Percentiles rank a stretch among this genome's conserved stretches.
phyloP scores from a whole-genome alignment of 768 basidiomycete species.

The Leccinum longicurvipes region DNA sequence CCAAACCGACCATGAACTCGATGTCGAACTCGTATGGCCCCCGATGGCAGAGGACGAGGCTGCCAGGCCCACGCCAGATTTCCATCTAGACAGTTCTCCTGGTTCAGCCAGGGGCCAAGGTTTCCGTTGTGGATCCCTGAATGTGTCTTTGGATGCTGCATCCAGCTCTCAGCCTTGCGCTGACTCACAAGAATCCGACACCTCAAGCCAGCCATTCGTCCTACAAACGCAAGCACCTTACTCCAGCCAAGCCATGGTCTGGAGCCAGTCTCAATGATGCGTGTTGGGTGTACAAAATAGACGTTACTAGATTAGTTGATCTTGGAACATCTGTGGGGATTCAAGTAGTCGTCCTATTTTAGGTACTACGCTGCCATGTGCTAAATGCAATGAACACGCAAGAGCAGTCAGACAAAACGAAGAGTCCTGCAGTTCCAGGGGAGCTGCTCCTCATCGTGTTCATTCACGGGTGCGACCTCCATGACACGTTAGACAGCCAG shows the following conservation, averaged over 20 bases:
- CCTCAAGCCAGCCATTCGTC: constrained; percentile 30
- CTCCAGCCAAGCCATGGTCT: constrained; percentile 37
- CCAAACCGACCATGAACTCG: constrained; percentile 5
- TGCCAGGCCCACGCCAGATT: neutral
- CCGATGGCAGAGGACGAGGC: constrained; percentile 15
- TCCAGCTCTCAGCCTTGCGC: neutral
- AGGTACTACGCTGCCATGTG: neutral
- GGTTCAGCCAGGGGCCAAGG: constrained; percentile 9
- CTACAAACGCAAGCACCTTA: constrained; percentile 57
- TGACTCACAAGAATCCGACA: constrained; percentile 15
- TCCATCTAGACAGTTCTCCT: neutral
- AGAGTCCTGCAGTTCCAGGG: constrained; percentile 12
- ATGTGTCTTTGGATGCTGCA: constrained; percentile 13
- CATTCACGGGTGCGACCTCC: constrained; percentile 64
- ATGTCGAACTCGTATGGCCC: constrained; percentile 28
- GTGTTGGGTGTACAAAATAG: neutral
- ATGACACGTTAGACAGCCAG: neutral
- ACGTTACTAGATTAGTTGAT: neutral
- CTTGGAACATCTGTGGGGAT: neutral
- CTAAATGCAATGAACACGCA: constrained; percentile 11
- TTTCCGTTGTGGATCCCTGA: constrained; percentile 23
- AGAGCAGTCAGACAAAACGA: constrained; percentile 6
- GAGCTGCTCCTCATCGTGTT: constrained; percentile 69
- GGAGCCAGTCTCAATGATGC: constrained; percentile 31
- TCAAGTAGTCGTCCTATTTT: constrained; percentile 12